Conservation (phyloP, 371 early-diverging fungal genomes). For the Conidiobolus incongruus region DNA sequence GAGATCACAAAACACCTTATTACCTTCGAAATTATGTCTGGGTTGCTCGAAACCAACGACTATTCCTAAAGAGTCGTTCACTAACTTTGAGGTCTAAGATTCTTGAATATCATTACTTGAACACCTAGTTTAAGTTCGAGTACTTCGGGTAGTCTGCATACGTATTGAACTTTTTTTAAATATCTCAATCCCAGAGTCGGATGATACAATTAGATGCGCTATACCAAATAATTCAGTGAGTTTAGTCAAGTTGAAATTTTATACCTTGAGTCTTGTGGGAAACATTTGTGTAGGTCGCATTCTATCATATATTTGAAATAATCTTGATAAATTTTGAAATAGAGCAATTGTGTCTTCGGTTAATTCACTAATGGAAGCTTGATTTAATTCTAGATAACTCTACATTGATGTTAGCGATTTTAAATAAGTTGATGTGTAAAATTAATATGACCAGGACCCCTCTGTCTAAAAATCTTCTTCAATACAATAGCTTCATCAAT, state of each 20-base stretch:
- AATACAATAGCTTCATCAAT: slow-evolving; percentile 22
- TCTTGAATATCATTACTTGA: slow-evolving; percentile 77
- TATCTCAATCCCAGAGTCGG: slow-evolving; percentile 19
- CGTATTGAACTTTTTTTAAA: no score
- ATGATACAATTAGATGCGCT: slow-evolving; percentile 11
- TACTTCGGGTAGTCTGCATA: slow-evolving; percentile 20
- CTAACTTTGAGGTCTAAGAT: slow-evolving; percentile 42
- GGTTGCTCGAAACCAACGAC: slow-evolving; percentile 23
- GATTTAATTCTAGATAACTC: slow-evolving; percentile 36
- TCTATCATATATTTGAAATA: slow-evolving; percentile 28
- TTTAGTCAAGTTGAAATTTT: slow-evolving; percentile 28
- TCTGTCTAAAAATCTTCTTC: slow-evolving; percentile 24
- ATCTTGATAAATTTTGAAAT: slow-evolving; percentile 14
- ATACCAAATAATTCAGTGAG: slow-evolving; percentile 23
- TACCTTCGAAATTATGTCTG: not conserved
- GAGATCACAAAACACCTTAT: not conserved
- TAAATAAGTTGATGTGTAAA: no score
- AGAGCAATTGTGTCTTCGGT: no score
- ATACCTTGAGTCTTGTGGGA: slow-evolving; percentile 44
- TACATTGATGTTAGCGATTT: no score
- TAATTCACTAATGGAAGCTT: slow-evolving; percentile 33
- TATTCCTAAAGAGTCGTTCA: slow-evolving; percentile 69
- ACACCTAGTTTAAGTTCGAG: slow-evolving; percentile 47
- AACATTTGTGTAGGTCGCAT: slow-evolving; percentile 55
- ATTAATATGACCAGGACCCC: slow-evolving; percentile 20